These are phyloP conservation scores for Oryza longistaminata DNA, from an alignment of 176 grass and related monocot genomes.

Conservation along the genomic window DNA sequence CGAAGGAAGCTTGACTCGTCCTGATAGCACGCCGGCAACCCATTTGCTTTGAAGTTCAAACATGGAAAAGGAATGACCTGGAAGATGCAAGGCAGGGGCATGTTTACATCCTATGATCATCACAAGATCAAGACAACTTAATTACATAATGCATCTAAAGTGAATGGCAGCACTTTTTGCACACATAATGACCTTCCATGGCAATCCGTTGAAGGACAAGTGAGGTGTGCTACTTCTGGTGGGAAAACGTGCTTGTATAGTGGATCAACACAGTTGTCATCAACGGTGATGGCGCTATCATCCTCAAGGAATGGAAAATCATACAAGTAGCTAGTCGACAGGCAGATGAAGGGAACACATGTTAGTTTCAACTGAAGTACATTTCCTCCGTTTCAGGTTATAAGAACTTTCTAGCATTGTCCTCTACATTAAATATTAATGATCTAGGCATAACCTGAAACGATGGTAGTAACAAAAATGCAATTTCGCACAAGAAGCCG, in stretches of 20 bases:
- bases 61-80: slow-evolving; percentile 78
- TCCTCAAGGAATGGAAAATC: slow-evolving; percentile 65
- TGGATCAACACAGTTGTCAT: slow-evolving; percentile 66
- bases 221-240: slow-evolving; percentile 46
- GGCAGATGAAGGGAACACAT: neutral
- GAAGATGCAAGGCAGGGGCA: neutral
- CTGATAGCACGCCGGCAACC: slow-evolving; percentile 72
- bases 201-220: slow-evolving; percentile 67
- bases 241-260: slow-evolving; percentile 82
- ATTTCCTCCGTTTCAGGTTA: no score
- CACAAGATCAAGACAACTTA: neutral
- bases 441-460: no score
- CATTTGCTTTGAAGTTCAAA: slow-evolving; percentile 96
- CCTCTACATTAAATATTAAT: no score
- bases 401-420: no score
- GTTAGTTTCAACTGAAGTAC: slow-evolving; percentile 21
- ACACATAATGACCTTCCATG: slow-evolving; percentile 46
- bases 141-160: neutral
- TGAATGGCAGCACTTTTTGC: slow-evolving; percentile 25
- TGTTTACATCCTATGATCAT: slow-evolving; percentile 8
- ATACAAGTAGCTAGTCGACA: slow-evolving; percentile 61
- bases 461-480: neutral
- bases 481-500: neutral
- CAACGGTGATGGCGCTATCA: slow-evolving; percentile 57
- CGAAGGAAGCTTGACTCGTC: slow-evolving; percentile 56